Percentiles rank a stretch among this genome's conserved stretches.
phyloP scores from a whole-genome alignment of 2,329 filamentous ascomycete species.

The Hypoxylon sp. region DNA sequence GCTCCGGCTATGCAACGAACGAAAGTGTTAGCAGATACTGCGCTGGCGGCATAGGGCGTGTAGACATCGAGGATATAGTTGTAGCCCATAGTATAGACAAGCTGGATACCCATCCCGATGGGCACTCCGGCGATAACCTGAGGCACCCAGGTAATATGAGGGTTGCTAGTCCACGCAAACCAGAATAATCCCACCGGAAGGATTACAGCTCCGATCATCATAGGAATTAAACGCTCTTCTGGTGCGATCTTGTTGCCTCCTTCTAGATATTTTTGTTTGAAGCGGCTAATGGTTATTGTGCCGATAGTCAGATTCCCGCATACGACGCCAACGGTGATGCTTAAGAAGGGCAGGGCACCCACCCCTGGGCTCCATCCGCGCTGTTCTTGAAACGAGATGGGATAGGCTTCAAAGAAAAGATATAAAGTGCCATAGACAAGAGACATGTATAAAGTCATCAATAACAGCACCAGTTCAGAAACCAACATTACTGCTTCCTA shows the following conservation, averaged over 20 bases:
- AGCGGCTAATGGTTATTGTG: neutral
- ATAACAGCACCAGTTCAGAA: neutral
- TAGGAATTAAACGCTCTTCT: conserved; percentile 3
- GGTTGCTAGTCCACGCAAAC: conserved; percentile 23
- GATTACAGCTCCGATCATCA: conserved; percentile 2
- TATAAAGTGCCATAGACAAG: conserved; percentile 11
- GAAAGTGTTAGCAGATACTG: neutral
- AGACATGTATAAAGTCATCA: conserved; percentile 1
- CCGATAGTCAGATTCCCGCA: neutral
- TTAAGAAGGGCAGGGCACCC: conserved; percentile 7
- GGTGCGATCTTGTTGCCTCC: neutral
- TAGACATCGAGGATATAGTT: conserved; percentile 1
- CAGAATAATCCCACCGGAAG: conserved; percentile 10
- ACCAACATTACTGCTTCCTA: neutral
- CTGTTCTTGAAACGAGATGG: neutral
- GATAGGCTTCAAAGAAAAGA: conserved; percentile 20
- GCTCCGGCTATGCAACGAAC: conserved; percentile 3
- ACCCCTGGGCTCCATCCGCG: conserved; percentile 9
- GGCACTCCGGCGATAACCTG: conserved; percentile 6
- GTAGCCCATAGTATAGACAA: neutral
- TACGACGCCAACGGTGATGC: conserved; percentile 12
- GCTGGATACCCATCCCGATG: conserved; percentile 1
- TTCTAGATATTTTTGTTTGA: conserved; percentile 1
- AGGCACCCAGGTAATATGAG: conserved; percentile 17
- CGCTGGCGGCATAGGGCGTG: neutral